Base-by-base conservation (phyloP, 2,329 filamentous ascomycete genomes). In the Zymoseptoria crescenta region DNA sequence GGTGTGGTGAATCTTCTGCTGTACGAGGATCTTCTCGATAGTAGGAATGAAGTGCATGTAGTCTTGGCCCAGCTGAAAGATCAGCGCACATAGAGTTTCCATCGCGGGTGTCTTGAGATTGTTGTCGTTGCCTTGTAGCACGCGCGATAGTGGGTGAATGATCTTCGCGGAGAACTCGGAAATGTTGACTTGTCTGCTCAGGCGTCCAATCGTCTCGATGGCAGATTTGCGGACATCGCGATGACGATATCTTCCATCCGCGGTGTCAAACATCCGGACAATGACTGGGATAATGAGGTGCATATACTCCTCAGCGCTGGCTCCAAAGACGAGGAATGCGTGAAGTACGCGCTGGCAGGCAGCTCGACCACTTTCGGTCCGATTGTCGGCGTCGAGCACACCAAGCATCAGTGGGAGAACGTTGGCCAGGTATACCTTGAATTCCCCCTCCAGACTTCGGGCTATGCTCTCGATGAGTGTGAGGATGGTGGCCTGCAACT, bases 281-380 rank as follows among this genome's bases (percentile, higher is more conserved):
- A 99, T 91, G 41, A 96, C 91, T 0, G 94, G 94, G 55, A 99
- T 90, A 65, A 99, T 97, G 56, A 99, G 81, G 72, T 99, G 94
- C 94, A 99, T 99, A 73, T 99, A 99, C 73, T 99, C 94, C 72
- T 99, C 94, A 9, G 89, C 89, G 69, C 92, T 97, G 0, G 92
- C 87, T 1, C 95, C 95, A 72, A 99, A 99, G 0, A 99, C 89
- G 28, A 99, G 78, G 74, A 99, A 96, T 0, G 93, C 92, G 71
- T 97, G 94, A 24, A 99, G 80, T 3, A 99, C 92, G 67, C 88
- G 87, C 35, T 67, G 67, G 52, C 68, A 69, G 8, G 69, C 70
- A 48, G 67, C 62, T 45, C 64, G 63, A 5, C 68, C 67, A 19
- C 67, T 62, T 72, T 96, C 91, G 0, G 92, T 96, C 1, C 88